Percentiles rank a stretch among this genome's conserved stretches.
Evolutionary conservation across 331 rosid genomes (phyloP).

Genomic region (Saraca asoca): DNA sequence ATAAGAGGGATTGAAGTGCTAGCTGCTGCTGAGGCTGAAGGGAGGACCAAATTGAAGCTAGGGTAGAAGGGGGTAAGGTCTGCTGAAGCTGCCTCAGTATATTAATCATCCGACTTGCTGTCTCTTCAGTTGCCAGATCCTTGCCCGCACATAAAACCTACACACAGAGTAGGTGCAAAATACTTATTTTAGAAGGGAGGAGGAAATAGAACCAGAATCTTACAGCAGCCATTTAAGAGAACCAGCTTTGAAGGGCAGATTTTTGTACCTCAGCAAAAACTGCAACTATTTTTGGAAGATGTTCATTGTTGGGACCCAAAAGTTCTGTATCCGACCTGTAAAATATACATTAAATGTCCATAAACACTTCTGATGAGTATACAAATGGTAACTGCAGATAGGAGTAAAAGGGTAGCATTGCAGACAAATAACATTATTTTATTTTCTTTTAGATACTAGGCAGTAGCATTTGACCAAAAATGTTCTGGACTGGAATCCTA

Average conservation of each 20-base stretch:
- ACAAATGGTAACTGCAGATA: neutral
- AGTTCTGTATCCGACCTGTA: slow-evolving; percentile 86
- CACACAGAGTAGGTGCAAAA: slow-evolving; percentile 20
- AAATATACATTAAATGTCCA: slow-evolving; percentile 20
- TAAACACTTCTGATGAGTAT: neutral
- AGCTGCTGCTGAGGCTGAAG: slow-evolving; percentile 97
- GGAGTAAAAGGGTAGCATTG: slow-evolving; percentile 19
- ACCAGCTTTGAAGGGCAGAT: neutral
- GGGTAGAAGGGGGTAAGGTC: slow-evolving; percentile 85
- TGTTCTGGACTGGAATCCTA: slow-evolving; percentile 30
- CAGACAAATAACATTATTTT: neutral
- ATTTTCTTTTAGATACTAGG: too few relatives aligned
- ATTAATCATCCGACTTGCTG: slow-evolving; percentile 77
- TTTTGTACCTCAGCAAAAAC: slow-evolving; percentile 80
- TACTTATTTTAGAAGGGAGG: slow-evolving; percentile 11
- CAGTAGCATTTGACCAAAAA: neutral
- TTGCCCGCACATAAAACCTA: slow-evolving; percentile 90
- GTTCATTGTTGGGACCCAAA: slow-evolving; percentile 91
- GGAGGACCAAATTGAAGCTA: slow-evolving; percentile 96
- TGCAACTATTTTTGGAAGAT: slow-evolving; percentile 86
- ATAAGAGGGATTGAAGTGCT: slow-evolving; percentile 85
- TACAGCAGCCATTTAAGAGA: slow-evolving; percentile 7
- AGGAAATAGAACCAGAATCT: slow-evolving; percentile 9
- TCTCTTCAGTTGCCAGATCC: slow-evolving; percentile 87
- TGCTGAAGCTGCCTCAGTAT: slow-evolving; percentile 89